Percentiles rank a stretch among this genome's conserved stretches.
Evolutionary conservation across 306 rosid species (phyloP).

Genomic region (Ormosia emarginata): DNA sequence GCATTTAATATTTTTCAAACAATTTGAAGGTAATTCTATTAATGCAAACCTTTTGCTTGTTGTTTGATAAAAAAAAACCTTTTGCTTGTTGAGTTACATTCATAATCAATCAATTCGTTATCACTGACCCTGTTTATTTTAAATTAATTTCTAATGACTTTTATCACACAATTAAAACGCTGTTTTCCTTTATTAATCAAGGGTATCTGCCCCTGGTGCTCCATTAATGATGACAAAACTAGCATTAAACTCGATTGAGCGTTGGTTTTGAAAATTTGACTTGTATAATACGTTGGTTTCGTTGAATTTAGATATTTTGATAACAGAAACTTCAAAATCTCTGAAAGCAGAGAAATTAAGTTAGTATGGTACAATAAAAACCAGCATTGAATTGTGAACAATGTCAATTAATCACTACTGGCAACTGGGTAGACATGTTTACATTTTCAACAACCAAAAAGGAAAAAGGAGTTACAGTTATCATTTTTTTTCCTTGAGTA

Average conservation of each 20-base stretch:
- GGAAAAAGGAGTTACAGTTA: not conserved
- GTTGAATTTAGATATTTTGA: not conserved
- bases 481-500: not conserved
- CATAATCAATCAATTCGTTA: not conserved
- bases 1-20: too few relatives aligned
- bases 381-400: not conserved
- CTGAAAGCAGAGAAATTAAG: not conserved
- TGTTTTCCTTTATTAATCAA: not conserved
- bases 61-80: too few relatives aligned
- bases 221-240: not conserved
- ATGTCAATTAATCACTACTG: not conserved
- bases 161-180: not conserved
- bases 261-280: conserved; percentile 18
- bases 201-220: not conserved
- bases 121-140: not conserved
- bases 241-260: not conserved
- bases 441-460: not conserved
- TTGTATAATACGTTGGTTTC: not conserved
- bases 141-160: not conserved
- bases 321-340: not conserved
- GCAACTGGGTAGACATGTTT: not conserved
- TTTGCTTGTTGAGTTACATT: not conserved
- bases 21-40: too few relatives aligned
- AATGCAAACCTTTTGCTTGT: not conserved
- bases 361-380: not conserved